These are phyloP conservation scores for Dendrothele bispora DNA, from an alignment of 768 basidiomycete genomes.

Conservation along the genomic window DNA sequence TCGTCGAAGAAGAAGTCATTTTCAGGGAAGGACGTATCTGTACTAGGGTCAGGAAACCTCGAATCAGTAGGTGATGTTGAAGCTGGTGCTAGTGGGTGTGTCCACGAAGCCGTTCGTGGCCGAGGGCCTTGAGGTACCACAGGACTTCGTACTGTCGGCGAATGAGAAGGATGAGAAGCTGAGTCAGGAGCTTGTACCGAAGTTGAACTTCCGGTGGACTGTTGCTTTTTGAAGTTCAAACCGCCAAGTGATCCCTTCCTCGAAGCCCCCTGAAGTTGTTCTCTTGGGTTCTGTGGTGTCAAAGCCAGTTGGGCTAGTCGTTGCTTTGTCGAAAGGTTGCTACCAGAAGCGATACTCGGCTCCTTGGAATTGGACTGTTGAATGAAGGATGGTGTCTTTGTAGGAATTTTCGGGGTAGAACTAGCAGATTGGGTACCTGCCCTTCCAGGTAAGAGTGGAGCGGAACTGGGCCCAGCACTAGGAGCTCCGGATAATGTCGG, in stretches of 20 bases:
- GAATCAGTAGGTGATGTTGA: neutral
- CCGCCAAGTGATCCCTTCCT: conserved; percentile 15
- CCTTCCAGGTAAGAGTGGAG: neutral
- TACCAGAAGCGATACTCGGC: conserved; percentile 15
- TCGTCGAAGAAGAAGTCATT: too few relatives aligned
- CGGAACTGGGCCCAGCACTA: conserved; percentile 9
- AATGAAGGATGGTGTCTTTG: conserved; percentile 2
- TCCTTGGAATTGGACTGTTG: conserved; percentile 2
- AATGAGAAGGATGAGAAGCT: too few relatives aligned
- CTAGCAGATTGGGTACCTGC: neutral
- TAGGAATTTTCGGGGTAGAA: neutral
- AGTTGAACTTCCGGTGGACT: neutral
- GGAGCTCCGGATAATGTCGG: conserved; percentile 14
- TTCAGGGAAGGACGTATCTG: too few relatives aligned
- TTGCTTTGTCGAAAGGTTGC: conserved; percentile 36
- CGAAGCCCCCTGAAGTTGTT: neutral
- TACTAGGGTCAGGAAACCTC: neutral
- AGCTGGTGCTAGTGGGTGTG: neutral
- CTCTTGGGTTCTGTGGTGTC: conserved; percentile 21
- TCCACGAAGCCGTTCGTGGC: neutral
- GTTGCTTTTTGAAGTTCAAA: conserved; percentile 34
- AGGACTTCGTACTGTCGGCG: too few relatives aligned
- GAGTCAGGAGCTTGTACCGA: neutral
- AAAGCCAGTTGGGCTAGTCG: conserved; percentile 29
- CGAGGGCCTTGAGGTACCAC: neutral